Base-by-base conservation (phyloP, 345 rosid species). In the Gossypium raimondii region DNA sequence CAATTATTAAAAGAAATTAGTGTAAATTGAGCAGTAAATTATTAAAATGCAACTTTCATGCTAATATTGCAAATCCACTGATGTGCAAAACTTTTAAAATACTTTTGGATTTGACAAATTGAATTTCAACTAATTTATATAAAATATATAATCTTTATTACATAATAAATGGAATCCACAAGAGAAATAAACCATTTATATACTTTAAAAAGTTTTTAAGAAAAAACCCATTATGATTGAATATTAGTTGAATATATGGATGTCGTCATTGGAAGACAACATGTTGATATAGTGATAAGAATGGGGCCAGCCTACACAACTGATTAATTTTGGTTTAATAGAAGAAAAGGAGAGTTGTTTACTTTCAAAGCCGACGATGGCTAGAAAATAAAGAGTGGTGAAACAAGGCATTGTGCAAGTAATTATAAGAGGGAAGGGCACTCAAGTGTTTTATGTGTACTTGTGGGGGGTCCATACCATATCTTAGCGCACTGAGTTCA, bases 381-480 rank as follows among this genome's bases (percentile, higher is more conserved):
- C 9, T 17, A 24, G 50, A 70, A 48, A 53, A 5, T 4, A 34
- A 34, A 34, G 25, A 27, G 18, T 29, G 52, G 29, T 52, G 11
- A 45, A 47, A 16, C 51, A 69, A 50, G 8, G 17, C 45, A 50
- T 17, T 4, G 59, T 2, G 55, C 16, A 16, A 56, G 60, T 56
- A 2, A 56, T 56, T 27, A 2, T 4, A 14, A 3, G 29, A 12
- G 43, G 27, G 52, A 3, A 48, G 22, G 53, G 53, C 20, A 41
- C 4, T 57, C 1, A 0, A 17, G 11, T 6, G 25, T 25, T 59
- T 59, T 16, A 25, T 25, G 64, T 18, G 11, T 11, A 7, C 10
- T 52, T 55, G 41, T n/a, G 27, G 3, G 61, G 50, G 74, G 64
- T 56, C 51, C 63, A 71, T 18, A 6, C 51, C 63, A 71, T 20